Conservation (phyloP, 2,329 filamentous ascomycete species). For the Neodidymelliopsis sp. region DNA sequence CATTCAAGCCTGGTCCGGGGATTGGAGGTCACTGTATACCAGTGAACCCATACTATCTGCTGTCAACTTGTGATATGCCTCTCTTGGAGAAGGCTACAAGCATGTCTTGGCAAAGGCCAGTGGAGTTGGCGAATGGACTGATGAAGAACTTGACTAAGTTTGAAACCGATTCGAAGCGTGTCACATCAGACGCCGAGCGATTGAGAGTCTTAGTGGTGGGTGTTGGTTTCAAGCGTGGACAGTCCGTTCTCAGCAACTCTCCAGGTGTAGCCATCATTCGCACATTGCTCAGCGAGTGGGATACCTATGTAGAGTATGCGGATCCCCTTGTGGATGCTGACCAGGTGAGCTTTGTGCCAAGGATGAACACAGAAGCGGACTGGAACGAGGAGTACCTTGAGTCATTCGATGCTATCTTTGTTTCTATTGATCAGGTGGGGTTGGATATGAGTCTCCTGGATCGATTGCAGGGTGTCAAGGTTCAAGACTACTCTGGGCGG, state of each 20-base stretch:
- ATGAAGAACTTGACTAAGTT: background rate
- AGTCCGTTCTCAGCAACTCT: constrained; percentile 58
- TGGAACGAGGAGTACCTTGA: constrained; percentile 53
- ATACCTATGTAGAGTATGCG: constrained; percentile 55
- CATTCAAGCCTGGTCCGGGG: constrained; percentile 58
- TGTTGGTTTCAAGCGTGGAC: constrained; percentile 61
- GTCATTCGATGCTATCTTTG: constrained; percentile 55
- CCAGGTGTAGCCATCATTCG: constrained; percentile 43
- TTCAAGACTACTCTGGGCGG: constrained; percentile 34
- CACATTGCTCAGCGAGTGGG: constrained; percentile 30
- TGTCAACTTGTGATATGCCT: constrained; percentile 58
- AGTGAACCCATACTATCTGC: constrained; percentile 63
- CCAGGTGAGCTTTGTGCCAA: constrained; percentile 43
- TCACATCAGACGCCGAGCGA: background rate
- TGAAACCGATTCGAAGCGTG: background rate
- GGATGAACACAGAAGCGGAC: constrained; percentile 33
- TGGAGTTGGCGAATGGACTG: background rate
- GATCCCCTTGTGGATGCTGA: constrained; percentile 56
- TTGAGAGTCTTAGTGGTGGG: constrained; percentile 53
- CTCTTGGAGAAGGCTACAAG: constrained; percentile 51
- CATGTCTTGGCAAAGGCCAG: background rate
- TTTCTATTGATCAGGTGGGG: constrained; percentile 54
- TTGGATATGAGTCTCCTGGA: constrained; percentile 54
- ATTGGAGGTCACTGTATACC: constrained; percentile 66
- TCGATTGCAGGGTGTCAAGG: constrained; percentile 40